Evolutionary conservation across 169 alveolate species (phyloP).

Genomic region (Plasmodium adleri): DNA sequence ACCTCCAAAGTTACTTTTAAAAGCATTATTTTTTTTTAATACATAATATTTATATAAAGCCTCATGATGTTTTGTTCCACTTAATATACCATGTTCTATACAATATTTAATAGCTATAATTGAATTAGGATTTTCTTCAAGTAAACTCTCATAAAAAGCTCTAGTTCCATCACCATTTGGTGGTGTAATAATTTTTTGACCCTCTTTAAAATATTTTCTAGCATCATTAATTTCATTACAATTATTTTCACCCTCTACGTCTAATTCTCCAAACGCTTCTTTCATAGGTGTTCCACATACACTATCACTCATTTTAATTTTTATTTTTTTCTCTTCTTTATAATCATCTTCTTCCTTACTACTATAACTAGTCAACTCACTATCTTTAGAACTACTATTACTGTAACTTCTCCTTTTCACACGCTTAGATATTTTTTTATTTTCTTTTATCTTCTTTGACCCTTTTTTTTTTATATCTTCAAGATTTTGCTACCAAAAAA

Average conservation of each 20-base stretch:
- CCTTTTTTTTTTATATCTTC: constrained; percentile 24
- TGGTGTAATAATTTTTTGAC: constrained; percentile 92
- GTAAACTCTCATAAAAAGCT: constrained; percentile 92
- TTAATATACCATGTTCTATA: constrained; percentile 85
- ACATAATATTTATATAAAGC: constrained; percentile 42
- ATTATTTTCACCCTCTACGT: constrained; percentile 77
- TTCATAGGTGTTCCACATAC: constrained; percentile 41
- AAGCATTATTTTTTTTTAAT: constrained; percentile 63
- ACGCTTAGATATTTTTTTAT: constrained; percentile 12
- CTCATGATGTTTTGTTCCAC: constrained; percentile 80
- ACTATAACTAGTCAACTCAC: constrained; percentile 15
- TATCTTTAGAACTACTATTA: constrained; percentile 12
- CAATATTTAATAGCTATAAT: constrained; percentile 89
- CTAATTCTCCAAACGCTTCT: constrained; percentile 17
- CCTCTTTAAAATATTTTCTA: constrained; percentile 86
- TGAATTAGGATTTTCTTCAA: constrained; percentile 91
- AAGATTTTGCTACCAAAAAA: constrained; percentile 46
- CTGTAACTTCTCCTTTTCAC: constrained; percentile 11
- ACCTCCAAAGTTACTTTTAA: constrained; percentile 71
- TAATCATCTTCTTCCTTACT: constrained; percentile 11
- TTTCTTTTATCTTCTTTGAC: constrained; percentile 12
- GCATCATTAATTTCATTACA: constrained; percentile 81
- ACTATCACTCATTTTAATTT: constrained; percentile 24
- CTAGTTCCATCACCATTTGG: constrained; percentile 95
- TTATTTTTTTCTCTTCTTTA: constrained; percentile 6